A percentile compares a stretch with the other conserved stretches of the same genome.
Conservation (phyloP, 73 alveolate genomes). For the Breviolum minutum region DNA sequence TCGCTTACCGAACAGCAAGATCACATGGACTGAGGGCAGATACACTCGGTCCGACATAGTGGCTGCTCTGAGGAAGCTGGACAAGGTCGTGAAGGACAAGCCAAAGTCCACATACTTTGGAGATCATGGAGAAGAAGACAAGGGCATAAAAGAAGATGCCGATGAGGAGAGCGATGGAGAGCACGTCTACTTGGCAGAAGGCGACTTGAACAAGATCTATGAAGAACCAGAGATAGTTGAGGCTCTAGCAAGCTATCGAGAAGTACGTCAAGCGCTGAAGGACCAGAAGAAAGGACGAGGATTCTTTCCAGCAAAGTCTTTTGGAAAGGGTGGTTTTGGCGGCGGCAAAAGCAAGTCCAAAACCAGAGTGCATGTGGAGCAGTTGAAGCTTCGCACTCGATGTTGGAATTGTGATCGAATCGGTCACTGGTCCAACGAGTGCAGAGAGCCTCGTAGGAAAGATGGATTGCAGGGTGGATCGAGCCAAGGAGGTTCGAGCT, state of each 20-base stretch:
- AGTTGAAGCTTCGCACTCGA: neutral
- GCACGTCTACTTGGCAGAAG: neutral
- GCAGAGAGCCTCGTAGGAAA: neutral
- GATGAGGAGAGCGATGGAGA: neutral
- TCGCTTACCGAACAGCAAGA: neutral
- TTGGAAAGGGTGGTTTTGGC: no score
- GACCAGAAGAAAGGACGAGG: slow-evolving; percentile 1
- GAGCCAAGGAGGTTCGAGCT: neutral
- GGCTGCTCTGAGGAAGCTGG: neutral
- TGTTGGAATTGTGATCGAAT: neutral
- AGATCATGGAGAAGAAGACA: no score
- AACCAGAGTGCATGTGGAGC: neutral
- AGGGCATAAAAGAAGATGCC: neutral
- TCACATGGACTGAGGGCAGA: neutral
- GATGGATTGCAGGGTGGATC: no score
- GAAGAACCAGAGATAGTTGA: neutral
- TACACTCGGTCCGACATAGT: neutral
- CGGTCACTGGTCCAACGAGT: slow-evolving; percentile 18
- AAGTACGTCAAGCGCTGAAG: neutral
- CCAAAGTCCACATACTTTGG: neutral
- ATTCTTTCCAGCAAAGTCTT: neutral
- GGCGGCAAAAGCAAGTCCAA: neutral
- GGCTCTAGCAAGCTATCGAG: neutral
- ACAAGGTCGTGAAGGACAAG: neutral
- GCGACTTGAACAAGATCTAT: neutral